phyloP scores from a whole-genome alignment of 345 rosid genomes.

The Syzygium jambos region DNA sequence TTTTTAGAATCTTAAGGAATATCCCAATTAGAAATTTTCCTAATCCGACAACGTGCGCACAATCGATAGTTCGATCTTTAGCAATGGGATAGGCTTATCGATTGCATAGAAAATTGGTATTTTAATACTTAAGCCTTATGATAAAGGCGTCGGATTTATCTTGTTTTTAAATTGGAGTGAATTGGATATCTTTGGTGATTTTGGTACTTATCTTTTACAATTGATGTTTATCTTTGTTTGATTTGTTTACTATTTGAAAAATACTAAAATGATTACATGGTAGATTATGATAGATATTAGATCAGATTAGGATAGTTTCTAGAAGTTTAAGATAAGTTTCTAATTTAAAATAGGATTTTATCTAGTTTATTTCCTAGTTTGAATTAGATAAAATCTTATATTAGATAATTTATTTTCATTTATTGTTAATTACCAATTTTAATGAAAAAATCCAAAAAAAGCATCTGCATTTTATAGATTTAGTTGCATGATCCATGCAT shows the following conservation, averaged over 20 bases:
- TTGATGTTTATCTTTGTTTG: background rate
- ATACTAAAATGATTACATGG: background rate
- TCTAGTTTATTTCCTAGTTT: no score
- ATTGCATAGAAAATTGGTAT: background rate
- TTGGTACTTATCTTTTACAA: background rate
- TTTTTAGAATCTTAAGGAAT: background rate
- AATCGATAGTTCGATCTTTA: background rate
- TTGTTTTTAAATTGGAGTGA: background rate
- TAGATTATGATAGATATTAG: background rate
- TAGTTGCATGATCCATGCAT: no score
- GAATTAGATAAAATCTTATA: no score
- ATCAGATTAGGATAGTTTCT: background rate
- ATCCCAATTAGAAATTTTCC: background rate
- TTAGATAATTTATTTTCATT: no score
- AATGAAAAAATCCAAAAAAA: no score
- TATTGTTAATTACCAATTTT: no score
- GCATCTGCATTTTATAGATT: no score
- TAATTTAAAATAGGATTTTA: no score
- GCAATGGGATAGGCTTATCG: background rate
- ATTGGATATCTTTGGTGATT: background rate
- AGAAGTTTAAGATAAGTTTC: background rate
- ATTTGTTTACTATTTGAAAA: background rate
- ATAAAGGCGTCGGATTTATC: background rate
- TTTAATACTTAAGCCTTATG: background rate
- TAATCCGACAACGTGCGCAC: accelerated